Conservation (phyloP, 345 rosid genomes). For the Luvunga scandens region DNA sequence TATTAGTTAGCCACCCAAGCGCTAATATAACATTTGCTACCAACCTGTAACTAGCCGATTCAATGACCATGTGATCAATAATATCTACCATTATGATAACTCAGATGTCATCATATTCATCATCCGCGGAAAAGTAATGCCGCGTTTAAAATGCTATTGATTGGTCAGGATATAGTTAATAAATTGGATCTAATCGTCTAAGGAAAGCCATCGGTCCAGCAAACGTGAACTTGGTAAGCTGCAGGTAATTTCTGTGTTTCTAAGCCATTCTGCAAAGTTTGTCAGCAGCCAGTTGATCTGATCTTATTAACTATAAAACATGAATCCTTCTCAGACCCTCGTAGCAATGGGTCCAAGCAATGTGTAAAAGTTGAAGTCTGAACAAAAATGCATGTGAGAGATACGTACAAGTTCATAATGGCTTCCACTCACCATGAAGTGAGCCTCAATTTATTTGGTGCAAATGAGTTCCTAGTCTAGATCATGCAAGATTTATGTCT, state of each 20-base stretch:
- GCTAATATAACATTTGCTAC: background rate
- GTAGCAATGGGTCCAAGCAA: background rate
- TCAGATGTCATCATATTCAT: background rate
- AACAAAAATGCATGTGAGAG: background rate
- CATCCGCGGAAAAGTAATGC: too few species aligned
- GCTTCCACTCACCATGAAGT: background rate
- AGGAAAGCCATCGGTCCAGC: background rate
- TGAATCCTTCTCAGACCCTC: background rate
- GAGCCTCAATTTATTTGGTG: background rate
- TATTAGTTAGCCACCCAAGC: background rate
- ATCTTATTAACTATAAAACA: background rate
- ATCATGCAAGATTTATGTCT: background rate
- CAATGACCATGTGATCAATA: background rate
- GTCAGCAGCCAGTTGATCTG: background rate
- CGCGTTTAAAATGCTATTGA: too few species aligned
- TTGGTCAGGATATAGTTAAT: background rate
- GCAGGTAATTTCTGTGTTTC: background rate
- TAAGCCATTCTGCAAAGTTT: background rate
- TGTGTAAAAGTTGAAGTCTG: background rate
- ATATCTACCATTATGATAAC: background rate
- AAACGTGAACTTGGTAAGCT: background rate
- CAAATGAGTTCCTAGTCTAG: background rate
- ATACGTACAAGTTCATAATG: background rate
- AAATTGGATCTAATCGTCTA: too few species aligned
- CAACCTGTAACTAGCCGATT: background rate